phyloP scores from a whole-genome alignment of 2,329 filamentous ascomycete genomes.

The Nemania sp. region DNA sequence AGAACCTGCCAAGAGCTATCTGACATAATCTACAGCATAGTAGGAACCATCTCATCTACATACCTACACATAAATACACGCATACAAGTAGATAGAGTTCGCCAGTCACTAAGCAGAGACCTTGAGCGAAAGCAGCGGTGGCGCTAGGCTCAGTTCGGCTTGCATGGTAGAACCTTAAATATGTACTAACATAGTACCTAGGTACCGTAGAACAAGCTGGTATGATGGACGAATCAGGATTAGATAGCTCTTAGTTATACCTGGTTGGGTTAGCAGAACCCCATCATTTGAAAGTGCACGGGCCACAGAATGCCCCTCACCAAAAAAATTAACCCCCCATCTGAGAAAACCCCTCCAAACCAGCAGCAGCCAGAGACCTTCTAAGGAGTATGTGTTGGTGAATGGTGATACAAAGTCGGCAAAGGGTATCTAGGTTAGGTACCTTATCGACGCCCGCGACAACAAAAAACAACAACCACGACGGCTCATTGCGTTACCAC shows the following conservation, averaged over 20 bases:
- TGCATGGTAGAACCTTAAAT: too few species aligned
- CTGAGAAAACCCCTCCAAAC: conserved; percentile 13
- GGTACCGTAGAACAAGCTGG: too few species aligned
- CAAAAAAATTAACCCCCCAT: conserved; percentile 4
- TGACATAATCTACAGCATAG: too few species aligned
- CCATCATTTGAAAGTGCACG: conserved; percentile 20
- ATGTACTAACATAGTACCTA: too few species aligned
- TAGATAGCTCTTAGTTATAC: neutral
- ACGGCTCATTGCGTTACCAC: too few species aligned
- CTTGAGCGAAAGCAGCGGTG: too few species aligned
- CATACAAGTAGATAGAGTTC: too few species aligned
- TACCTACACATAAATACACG: too few species aligned
- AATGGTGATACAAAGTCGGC: neutral
- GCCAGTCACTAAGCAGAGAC: too few species aligned
- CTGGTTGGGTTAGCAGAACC: conserved; percentile 1
- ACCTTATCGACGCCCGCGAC: neutral
- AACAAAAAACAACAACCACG: neutral
- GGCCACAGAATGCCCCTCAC: conserved; percentile 14
- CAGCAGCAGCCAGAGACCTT: neutral
- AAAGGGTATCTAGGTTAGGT: neutral
- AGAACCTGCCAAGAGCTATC: too few species aligned
- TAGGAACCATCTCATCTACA: too few species aligned
- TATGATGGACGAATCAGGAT: conserved; percentile 12
- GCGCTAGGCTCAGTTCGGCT: too few species aligned
- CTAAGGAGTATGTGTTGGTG: neutral